Percentiles rank a stretch among this genome's conserved stretches.
Conservation (phyloP, 495 filamentous ascomycete species). For the Schizothecium vesticola region DNA sequence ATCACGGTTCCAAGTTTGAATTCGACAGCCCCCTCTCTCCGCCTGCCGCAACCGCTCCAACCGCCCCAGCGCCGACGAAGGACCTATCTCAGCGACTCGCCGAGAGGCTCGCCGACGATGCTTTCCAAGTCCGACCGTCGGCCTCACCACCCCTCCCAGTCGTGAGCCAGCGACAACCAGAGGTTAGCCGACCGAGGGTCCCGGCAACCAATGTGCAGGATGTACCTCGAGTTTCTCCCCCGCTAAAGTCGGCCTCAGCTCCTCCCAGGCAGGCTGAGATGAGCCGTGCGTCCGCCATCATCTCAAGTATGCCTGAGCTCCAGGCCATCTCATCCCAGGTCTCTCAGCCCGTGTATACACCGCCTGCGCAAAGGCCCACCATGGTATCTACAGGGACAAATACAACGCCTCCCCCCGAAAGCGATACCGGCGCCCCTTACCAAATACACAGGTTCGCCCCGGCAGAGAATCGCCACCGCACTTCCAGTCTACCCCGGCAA, state of each 20-base stretch:
- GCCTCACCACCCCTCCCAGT: constrained; percentile 14
- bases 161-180: constrained; percentile 32
- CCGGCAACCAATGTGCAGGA: constrained; percentile 1
- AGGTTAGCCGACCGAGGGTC: constrained; percentile 23
- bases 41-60: constrained; percentile 3
- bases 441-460: constrained; percentile 59
- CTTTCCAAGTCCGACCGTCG: constrained; percentile 36
- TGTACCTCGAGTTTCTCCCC: constrained; percentile 17
- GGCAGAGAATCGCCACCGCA: constrained; percentile 48
- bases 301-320: constrained; percentile 48
- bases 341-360: constrained; percentile 48
- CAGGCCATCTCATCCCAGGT: constrained; percentile 45
- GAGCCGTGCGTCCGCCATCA: constrained; percentile 49
- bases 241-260: constrained; percentile 33
- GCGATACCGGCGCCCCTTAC: constrained; percentile 37
- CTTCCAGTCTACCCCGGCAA: constrained; percentile 48
- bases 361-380: constrained; percentile 52
- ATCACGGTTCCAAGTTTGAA: constrained; percentile 81
- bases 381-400: constrained; percentile 96
- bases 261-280: constrained; percentile 38
- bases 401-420: constrained; percentile 67
- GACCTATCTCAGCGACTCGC: constrained; percentile 71
- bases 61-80: constrained; percentile 46
- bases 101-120: constrained; percentile 83
- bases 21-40: constrained; percentile 57